Evolutionary conservation across 176 grass and related monocot species (phyloP), one percentile per base, ranked within the genome.

Genomic region (Carex myosuroides): DNA sequence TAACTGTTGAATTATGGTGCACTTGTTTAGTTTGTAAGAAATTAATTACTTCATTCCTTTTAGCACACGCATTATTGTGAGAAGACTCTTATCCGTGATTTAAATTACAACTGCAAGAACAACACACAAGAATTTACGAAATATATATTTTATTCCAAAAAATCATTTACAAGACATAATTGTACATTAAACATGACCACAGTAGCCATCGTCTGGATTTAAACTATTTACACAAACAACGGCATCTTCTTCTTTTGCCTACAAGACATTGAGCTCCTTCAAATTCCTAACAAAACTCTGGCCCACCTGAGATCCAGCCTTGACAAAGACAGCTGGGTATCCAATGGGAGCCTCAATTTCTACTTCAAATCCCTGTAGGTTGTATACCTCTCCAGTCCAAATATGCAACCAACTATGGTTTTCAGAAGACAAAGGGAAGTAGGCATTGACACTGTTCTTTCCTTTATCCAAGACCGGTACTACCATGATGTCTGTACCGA

Each of bases 391-490:
- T 16, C 92, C 92, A 2, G 89, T 94, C 94, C 94, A 97, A 13
- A 94, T 81, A 32, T 97, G 94, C 80, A 72, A 50, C 94, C 94
- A 97, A 16, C 8, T 53, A 67, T 86, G 84, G 13, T 64, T 86
- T 3, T 21, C 78, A 60, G 87, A 74, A 12, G 87, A 83, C 4
- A 62, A 35, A 0, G 94, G 94, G 57, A 97, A 94, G 87, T 97
- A 97, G 37, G 86, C 90, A 3, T 90, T 88, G 21, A 97, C 94
- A 12, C 41, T 8, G 80, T 67, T 91, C 46, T 85, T 86, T 11
- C 88, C 90, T 84, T 94, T 94, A 82, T 97, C 94, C 6, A 97
- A 79, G 0, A 97, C 92, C 6, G 94, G 94, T 81, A 94, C 94
- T 6, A 97, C 90, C 48, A 97, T 3, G 65, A 97, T 82, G 84